phyloP scores from a whole-genome alignment of 352 stramenopile species.

The Globisporangium orthogonon region DNA sequence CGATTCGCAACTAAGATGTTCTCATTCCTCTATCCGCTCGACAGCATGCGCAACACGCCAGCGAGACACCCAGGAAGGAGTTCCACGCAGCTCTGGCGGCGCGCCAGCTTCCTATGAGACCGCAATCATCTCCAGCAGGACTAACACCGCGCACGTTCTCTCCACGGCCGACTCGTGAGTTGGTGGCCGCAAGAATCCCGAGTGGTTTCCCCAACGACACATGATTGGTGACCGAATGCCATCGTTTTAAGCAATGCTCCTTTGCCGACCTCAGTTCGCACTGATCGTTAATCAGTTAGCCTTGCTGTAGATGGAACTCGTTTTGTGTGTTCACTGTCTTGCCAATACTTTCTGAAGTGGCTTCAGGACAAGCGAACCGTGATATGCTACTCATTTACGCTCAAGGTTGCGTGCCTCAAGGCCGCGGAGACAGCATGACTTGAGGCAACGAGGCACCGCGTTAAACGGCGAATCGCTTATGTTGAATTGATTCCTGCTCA shows the following conservation, averaged over 20 bases:
- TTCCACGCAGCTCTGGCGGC: background rate
- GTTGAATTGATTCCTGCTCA: background rate
- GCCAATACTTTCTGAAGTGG: no score
- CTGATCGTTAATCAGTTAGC: no score
- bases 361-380: no score
- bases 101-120: conserved; percentile 21
- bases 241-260: no score
- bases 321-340: no score
- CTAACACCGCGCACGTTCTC: conserved; percentile 16
- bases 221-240: background rate
- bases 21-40: background rate
- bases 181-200: background rate
- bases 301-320: no score
- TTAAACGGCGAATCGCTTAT: no score
- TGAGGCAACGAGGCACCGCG: no score
- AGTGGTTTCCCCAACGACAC: background rate
- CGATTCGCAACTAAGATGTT: background rate
- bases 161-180: conserved; percentile 7
- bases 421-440: no score
- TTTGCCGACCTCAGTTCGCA: no score
- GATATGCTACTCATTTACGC: no score
- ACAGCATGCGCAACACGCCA: background rate
- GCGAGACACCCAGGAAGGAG: background rate
- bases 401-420: no score
- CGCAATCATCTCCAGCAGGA: conserved; percentile 43